phyloP scores from a whole-genome alignment of 805 yeast species.

The Debaryomyces tyrocola region DNA sequence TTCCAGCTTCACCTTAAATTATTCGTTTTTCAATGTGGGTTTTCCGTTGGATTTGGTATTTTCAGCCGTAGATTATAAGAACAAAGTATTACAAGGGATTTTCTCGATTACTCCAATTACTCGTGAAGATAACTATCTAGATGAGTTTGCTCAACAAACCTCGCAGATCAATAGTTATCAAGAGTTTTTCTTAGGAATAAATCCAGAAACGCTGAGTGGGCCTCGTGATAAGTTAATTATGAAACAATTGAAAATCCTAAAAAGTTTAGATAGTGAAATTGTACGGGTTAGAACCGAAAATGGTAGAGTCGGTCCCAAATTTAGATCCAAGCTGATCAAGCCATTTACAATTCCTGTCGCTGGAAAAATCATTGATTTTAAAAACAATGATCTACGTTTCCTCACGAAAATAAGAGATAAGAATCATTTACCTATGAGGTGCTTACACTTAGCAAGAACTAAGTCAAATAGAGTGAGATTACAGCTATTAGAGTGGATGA shows the following conservation, averaged over 20 bases:
- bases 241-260: slow-evolving; percentile 13
- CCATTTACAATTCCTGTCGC: slow-evolving; percentile 14
- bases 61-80: slow-evolving; percentile 18
- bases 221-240: slow-evolving; percentile 5
- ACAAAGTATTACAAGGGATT: slow-evolving; percentile 16
- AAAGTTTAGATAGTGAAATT: slow-evolving; percentile 1
- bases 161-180: background rate
- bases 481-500: slow-evolving; percentile 40
- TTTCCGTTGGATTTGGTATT: slow-evolving; percentile 15
- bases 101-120: slow-evolving; percentile 11
- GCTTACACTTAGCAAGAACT: slow-evolving; percentile 16
- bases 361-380: slow-evolving; percentile 38
- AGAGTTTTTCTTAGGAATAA: background rate
- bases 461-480: slow-evolving; percentile 19
- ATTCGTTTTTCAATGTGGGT: background rate
- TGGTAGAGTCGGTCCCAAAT: background rate
- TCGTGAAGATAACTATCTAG: background rate
- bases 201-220: background rate
- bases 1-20: slow-evolving; percentile 15
- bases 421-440: slow-evolving; percentile 9
- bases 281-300: background rate
- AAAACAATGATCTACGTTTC: slow-evolving; percentile 35
- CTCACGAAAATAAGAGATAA: slow-evolving; percentile 8
- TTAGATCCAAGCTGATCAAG: background rate
- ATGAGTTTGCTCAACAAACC: background rate